phyloP scores from a whole-genome alignment of 2,329 filamentous ascomycete genomes.

The Cercospora canescens region DNA sequence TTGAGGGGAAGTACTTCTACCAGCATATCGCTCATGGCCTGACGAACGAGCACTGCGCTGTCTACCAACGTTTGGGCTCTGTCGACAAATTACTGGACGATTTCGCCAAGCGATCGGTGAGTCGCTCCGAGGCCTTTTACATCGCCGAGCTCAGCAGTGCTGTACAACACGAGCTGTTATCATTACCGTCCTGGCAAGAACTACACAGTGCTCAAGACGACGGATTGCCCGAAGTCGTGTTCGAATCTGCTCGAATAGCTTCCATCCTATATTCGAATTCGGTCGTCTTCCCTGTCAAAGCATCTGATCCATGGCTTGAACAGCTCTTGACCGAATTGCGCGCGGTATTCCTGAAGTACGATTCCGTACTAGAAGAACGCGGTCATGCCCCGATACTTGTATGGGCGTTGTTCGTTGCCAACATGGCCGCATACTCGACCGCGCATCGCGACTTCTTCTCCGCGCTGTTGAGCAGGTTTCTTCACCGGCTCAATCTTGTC shows the following conservation, averaged over 20 bases:
- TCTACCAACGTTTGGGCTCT: neutral
- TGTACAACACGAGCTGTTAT: slow-evolving; percentile 16
- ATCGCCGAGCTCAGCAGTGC: slow-evolving; percentile 6
- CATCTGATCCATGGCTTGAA: slow-evolving; percentile 13
- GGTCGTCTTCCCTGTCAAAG: slow-evolving; percentile 12
- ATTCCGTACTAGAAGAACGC: neutral
- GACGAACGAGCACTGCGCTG: neutral
- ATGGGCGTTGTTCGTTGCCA: slow-evolving; percentile 12
- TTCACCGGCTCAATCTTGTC: neutral
- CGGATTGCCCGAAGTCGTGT: neutral
- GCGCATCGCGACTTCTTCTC: slow-evolving; percentile 17
- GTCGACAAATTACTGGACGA: slow-evolving; percentile 18
- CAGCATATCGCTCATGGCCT: neutral
- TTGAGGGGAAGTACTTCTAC: slow-evolving; percentile 10
- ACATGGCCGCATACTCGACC: slow-evolving; percentile 15
- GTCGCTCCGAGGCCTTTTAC: slow-evolving; percentile 2
- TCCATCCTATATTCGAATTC: slow-evolving; percentile 14
- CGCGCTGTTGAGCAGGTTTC: neutral
- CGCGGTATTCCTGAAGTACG: neutral
- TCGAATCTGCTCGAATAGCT: slow-evolving; percentile 10
- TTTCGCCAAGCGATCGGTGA: slow-evolving; percentile 7
- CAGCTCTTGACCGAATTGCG: slow-evolving; percentile 12
- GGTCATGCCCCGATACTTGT: slow-evolving; percentile 3
- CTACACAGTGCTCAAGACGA: neutral
- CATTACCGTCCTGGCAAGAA: neutral